phyloP scores from a whole-genome alignment of 2,329 filamentous ascomycete genomes.

The Fusarium drepaniforme region DNA sequence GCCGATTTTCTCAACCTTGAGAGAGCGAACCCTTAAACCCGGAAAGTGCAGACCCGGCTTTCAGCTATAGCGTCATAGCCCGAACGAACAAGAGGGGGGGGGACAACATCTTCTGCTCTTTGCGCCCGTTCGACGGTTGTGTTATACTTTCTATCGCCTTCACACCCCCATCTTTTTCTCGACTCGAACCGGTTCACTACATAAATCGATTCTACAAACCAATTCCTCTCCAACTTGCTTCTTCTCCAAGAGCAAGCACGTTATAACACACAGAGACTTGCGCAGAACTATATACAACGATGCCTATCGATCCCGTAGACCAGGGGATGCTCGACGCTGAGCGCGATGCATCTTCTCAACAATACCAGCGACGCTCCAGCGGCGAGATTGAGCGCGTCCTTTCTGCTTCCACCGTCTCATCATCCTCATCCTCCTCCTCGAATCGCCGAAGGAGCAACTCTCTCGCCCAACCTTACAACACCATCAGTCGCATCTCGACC shows the following conservation, averaged over 20 bases:
- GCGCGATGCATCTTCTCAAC: constrained; percentile 62
- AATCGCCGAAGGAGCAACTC: constrained; percentile 24
- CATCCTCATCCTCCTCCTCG: constrained; percentile 57
- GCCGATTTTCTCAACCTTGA: constrained; percentile 17
- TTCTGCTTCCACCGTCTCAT: constrained; percentile 63
- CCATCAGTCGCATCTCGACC: constrained; percentile 73
- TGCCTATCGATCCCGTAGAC: constrained; percentile 66
- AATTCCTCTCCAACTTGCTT: neutral
- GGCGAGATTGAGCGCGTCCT: constrained; percentile 71
- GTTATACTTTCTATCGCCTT: constrained; percentile 18
- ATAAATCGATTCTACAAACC: neutral
- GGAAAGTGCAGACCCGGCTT: constrained; percentile 12
- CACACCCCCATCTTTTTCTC: neutral
- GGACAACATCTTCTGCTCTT: neutral
- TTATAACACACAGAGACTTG: neutral
- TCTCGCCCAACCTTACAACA: constrained; percentile 49
- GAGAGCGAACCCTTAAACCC: constrained; percentile 16
- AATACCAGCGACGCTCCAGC: constrained; percentile 56
- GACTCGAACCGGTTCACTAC: neutral
- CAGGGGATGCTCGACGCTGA: constrained; percentile 66
- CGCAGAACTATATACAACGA: constrained; percentile 34
- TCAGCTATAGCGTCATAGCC: constrained; percentile 39
- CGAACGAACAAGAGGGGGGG: constrained; percentile 3
- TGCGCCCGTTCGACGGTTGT: neutral
- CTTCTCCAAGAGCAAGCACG: neutral